Evolutionary conservation across 768 basidiomycete species (phyloP), one percentile per base, ranked within the genome.

Genomic region (Hypsizygus marmoreus): DNA sequence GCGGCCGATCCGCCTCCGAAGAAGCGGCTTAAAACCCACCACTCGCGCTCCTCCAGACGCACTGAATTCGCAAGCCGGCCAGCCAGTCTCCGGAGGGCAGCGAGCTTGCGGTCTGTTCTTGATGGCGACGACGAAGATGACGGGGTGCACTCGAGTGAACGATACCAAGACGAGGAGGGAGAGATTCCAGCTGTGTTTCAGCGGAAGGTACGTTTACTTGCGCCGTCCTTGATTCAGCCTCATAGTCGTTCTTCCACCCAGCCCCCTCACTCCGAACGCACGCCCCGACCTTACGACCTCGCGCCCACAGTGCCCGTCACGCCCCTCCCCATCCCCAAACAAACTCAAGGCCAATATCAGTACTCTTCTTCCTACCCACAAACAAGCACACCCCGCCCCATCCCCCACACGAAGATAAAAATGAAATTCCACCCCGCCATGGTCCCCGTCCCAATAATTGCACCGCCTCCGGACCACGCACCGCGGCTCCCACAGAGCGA

Each of bases 401-500:
- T 12, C 25, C 22, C 35, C 33, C 4, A 45, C 30, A 37, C 43
- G 7, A 34, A 37, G 19, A 7, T 13, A 8, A 13, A n/a, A 12
- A 37, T 38, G 4, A 29, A 35, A 17, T 16, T n/a, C 7, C 12
- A 29, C 4, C 32, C 19, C 33, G 14, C 9, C n/a, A 16, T n/a
- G 22, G 6, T 2, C n/a, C 43, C 29, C 22, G 72, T 82, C 0
- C 81, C 82, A 0, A 70, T 81, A 43, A 76, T 84, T 11, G 80
- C 80, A 4, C 82, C 82, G 2, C 79, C 82, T 0, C 39, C 55
- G 2, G 64, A 64, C 8, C 62, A 71, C 45, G 53, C 61, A 6
- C 58, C 66, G 6, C 56, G 62, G 19, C 49, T 64, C 5, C 67
- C 70, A 2, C 46, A 71, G 13, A 71, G 65, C 16, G 40, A 45